Evolutionary conservation across 2,329 filamentous ascomycete species (phyloP).

Genomic region (Trichoderma sp.): DNA sequence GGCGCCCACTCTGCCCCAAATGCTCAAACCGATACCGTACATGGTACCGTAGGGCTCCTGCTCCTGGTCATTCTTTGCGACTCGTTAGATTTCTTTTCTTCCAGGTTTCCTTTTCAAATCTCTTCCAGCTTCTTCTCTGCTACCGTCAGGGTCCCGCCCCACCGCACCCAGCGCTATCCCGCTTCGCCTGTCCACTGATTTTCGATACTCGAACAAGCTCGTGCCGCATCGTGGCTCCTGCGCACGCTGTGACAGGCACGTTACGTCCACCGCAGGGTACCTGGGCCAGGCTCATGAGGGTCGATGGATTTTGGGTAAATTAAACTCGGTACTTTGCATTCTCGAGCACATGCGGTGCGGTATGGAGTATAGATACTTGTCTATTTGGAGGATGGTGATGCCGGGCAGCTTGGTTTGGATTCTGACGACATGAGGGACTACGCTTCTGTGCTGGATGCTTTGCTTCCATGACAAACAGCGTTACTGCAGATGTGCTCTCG

Average conservation of each 20-base stretch:
- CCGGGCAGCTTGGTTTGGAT: background rate
- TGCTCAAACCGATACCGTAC: background rate
- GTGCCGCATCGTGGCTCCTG: conserved; percentile 10
- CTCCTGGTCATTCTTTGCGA: background rate
- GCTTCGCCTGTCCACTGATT: conserved; percentile 9
- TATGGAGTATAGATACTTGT: background rate
- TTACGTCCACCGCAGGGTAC: background rate
- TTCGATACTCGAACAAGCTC: conserved; percentile 19
- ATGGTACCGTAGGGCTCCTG: background rate
- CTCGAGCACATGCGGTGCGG: no score
- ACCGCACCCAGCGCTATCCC: background rate
- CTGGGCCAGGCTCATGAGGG: background rate
- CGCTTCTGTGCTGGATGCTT: background rate
- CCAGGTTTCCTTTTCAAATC: no score
- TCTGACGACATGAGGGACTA: no score
- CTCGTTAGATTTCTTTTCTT: background rate
- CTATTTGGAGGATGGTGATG: background rate
- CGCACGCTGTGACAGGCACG: conserved; percentile 12
- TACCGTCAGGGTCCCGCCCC: background rate
- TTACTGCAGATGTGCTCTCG: background rate
- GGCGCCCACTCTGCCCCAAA: background rate
- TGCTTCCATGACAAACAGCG: background rate
- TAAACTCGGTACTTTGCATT: background rate
- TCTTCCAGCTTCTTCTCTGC: background rate
- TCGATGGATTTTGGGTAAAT: background rate